These are phyloP conservation scores for Cladosporium sp. DNA, from an alignment of 2,329 filamentous ascomycete genomes.

Conservation along the genomic window DNA sequence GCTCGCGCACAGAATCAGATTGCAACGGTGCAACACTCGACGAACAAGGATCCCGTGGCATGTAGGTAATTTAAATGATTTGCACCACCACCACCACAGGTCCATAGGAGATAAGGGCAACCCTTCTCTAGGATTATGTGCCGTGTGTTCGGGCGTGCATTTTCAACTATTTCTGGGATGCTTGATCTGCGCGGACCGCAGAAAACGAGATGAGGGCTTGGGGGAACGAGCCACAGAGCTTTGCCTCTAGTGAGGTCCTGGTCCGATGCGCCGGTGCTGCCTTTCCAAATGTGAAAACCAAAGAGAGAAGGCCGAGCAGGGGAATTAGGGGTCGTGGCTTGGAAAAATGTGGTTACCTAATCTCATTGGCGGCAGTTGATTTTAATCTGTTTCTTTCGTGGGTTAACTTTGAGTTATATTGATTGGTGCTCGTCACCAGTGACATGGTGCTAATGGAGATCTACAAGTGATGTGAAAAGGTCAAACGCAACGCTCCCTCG, in stretches of 20 bases:
- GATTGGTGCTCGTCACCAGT: not conserved
- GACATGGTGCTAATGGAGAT: not conserved
- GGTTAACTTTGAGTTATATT: not conserved
- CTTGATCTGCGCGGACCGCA: conserved; percentile 15
- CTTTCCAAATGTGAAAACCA: not conserved
- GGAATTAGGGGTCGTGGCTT: not conserved
- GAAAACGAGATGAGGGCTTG: conserved; percentile 1
- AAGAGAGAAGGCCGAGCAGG: not conserved
- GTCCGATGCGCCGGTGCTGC: not conserved
- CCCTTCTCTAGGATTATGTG: not conserved
- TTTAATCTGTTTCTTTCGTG: not conserved
- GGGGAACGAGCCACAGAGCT: not conserved
- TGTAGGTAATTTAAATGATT: not conserved
- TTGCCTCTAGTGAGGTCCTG: not conserved
- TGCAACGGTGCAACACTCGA: not conserved
- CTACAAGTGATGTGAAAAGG: not conserved
- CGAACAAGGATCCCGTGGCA: not conserved
- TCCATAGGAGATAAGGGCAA: not conserved
- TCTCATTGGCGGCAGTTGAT: not conserved
- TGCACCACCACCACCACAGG: not conserved
- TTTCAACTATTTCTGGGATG: not conserved
- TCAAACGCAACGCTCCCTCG: not conserved
- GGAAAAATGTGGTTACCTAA: not conserved
- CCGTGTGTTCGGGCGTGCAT: not conserved
- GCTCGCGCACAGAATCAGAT: not conserved